These are phyloP conservation scores for Naganishia sp. DNA, from an alignment of 1,284 basidiomycete genomes.

Conservation along the genomic window DNA sequence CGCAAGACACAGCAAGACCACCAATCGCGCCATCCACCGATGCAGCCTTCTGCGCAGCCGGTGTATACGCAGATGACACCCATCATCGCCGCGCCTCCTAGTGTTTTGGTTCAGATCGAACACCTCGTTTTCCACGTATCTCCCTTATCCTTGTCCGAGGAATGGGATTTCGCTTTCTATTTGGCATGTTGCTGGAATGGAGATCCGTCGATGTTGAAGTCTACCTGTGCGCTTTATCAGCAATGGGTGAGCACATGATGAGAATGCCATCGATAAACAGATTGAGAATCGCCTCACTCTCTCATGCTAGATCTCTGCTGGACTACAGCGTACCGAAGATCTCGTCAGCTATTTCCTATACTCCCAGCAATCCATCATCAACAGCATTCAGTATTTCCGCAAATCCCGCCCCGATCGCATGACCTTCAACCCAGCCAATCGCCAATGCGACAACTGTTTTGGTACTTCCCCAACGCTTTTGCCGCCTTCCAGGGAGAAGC, in stretches of 20 bases:
- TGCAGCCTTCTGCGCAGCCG: not conserved
- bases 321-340: not conserved
- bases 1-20: too few relatives aligned
- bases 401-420: not conserved
- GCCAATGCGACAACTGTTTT: conserved; percentile 9
- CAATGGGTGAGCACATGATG: not conserved
- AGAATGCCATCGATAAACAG: not conserved
- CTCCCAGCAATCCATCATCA: not conserved
- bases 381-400: not conserved
- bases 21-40: not conserved
- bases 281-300: not conserved
- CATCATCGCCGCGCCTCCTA: too few relatives aligned
- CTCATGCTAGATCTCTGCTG: not conserved
- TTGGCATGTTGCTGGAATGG: conserved; percentile 15
- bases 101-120: not conserved
- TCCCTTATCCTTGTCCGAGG: not conserved
- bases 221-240: conserved; percentile 3
- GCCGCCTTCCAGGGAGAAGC: not conserved
- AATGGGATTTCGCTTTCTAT: conserved; percentile 11
- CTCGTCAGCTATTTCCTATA: not conserved
- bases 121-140: not conserved
- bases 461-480: conserved; percentile 1
- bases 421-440: conserved; percentile 11
- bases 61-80: not conserved
- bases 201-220: not conserved